These are phyloP conservation scores for Talaromyces sp. DNA, from an alignment of 2,329 filamentous ascomycete species.

Conservation along the genomic window DNA sequence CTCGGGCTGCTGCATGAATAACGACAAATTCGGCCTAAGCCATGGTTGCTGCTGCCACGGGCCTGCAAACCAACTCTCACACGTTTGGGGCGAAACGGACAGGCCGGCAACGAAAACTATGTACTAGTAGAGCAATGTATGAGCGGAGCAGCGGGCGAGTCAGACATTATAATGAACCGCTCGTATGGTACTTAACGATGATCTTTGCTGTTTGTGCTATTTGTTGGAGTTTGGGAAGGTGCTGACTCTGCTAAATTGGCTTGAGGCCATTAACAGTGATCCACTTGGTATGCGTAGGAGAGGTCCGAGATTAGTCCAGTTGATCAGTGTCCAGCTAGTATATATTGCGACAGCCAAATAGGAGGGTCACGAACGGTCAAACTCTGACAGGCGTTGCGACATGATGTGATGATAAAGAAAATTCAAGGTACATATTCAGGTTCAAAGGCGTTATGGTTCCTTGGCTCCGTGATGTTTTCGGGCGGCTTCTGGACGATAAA, in stretches of 20 bases:
- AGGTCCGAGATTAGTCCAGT: not conserved
- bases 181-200: not conserved
- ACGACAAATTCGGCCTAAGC: conserved; percentile 12
- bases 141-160: not conserved
- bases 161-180: not conserved
- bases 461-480: no score
- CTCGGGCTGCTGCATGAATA: conserved; percentile 2
- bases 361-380: not conserved
- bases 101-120: not conserved
- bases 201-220: not conserved
- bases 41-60: not conserved
- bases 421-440: no score
- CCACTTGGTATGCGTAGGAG: not conserved
- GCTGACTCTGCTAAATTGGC: not conserved
- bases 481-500: no score
- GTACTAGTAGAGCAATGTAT: not conserved
- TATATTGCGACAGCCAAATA: not conserved
- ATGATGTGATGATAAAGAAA: not conserved
- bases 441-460: no score
- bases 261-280: not conserved
- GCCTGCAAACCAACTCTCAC: not conserved
- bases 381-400: not conserved
- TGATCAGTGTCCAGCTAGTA: not conserved
- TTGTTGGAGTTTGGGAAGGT: not conserved
- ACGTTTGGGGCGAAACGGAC: not conserved